Conservation (phyloP, 1,139 yeast genomes). For the Saccharomyces hybrid region DNA sequence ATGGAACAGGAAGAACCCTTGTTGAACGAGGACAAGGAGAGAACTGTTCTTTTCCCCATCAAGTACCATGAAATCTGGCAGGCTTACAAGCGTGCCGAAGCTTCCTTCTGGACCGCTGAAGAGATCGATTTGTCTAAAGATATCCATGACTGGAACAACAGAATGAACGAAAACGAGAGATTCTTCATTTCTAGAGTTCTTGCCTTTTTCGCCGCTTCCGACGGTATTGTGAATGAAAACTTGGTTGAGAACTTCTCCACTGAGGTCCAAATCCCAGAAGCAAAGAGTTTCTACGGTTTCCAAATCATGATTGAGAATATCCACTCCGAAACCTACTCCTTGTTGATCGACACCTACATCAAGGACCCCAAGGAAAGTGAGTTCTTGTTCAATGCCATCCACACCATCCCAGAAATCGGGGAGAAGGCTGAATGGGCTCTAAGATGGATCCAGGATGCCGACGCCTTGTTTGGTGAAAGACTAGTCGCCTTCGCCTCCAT, state of each 20-base stretch:
- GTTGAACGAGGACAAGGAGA: conserved; percentile 71
- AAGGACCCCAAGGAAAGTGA: conserved; percentile 82
- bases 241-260: conserved; percentile 95
- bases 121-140: conserved; percentile 96
- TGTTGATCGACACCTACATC: conserved; percentile 88
- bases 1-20: conserved; percentile 85
- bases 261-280: conserved; percentile 95
- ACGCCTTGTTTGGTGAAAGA: conserved; percentile 90
- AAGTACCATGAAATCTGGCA: conserved; percentile 98
- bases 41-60: conserved; percentile 94
- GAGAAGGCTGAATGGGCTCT: conserved; percentile 99
- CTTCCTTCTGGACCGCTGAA: conserved; percentile 99
- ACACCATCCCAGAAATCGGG: conserved; percentile 90
- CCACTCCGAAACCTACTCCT: conserved; percentile 96
- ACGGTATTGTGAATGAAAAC: conserved; percentile 97
- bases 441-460: conserved; percentile 86
- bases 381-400: conserved; percentile 88
- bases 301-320: conserved; percentile 99
- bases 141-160: conserved; percentile 82
- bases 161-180: conserved; percentile 82
- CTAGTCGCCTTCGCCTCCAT: conserved; percentile 98
- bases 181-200: conserved; percentile 85
- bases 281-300: conserved; percentile 97
- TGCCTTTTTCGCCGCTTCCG: conserved; percentile 98
- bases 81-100: conserved; percentile 98